Evolutionary conservation across 169 alveolate genomes (phyloP).

Genomic region (Toxoplasma gondii): DNA sequence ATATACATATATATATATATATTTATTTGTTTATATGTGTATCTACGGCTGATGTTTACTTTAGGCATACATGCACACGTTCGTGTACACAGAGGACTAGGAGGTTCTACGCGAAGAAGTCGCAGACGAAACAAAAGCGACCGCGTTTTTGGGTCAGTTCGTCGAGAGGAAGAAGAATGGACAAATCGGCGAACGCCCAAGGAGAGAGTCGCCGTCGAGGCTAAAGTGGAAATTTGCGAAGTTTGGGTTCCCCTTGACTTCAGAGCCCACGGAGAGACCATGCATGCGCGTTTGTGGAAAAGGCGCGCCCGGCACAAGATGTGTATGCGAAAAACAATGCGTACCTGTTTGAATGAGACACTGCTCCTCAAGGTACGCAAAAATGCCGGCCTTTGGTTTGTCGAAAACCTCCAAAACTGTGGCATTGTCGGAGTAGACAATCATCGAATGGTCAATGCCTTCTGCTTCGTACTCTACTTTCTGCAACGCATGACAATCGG

Average conservation of each 20-base stretch:
- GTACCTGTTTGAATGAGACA: constrained; percentile 74
- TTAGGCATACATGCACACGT: neutral
- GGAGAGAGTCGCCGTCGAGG: too few relatives aligned
- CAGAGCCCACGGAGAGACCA: too few relatives aligned
- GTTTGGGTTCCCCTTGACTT: too few relatives aligned
- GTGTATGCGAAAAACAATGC: neutral
- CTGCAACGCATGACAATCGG: neutral
- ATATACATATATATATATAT: neutral
- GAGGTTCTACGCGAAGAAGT: too few relatives aligned
- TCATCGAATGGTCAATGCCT: constrained; percentile 68
- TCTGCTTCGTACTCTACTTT: constrained; percentile 64
- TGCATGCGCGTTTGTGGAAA: too few relatives aligned
- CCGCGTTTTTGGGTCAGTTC: too few relatives aligned
- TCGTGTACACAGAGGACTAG: neutral
- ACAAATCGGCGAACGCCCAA: too few relatives aligned
- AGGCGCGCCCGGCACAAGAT: too few relatives aligned
- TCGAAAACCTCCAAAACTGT: constrained; percentile 53
- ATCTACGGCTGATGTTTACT: neutral
- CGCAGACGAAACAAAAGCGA: too few relatives aligned
- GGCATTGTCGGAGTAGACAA: constrained; percentile 62
- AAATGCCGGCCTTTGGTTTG: constrained; percentile 72
- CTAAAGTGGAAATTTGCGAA: too few relatives aligned
- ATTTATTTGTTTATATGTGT: neutral
- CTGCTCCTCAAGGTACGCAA: constrained; percentile 74
- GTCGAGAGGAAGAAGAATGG: too few relatives aligned